Percentiles rank a stretch among this genome's conserved stretches.
Conservation (phyloP, 2,329 filamentous ascomycete genomes). For the Calonectria ilicicola region DNA sequence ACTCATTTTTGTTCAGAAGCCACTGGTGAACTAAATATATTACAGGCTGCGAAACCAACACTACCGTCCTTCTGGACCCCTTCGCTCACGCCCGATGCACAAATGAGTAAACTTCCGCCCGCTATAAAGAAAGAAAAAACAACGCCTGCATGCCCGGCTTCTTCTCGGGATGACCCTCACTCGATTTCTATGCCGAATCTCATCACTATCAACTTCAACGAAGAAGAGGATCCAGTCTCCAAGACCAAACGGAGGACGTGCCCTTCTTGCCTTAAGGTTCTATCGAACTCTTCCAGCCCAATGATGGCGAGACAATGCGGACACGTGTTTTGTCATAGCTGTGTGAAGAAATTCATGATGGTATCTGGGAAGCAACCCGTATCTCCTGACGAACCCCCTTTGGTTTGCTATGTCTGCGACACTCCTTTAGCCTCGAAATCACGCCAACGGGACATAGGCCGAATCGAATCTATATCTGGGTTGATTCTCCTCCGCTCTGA, state of each 20-base stretch:
- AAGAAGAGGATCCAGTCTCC: slow-evolving; percentile 68
- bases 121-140: slow-evolving; percentile 73
- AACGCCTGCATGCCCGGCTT: slow-evolving; percentile 81
- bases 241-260: slow-evolving; percentile 68
- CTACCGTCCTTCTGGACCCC: slow-evolving; percentile 95
- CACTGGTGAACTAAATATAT: slow-evolving; percentile 15
- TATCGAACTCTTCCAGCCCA: slow-evolving; percentile 86
- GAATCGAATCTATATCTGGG: slow-evolving; percentile 74
- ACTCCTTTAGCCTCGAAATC: slow-evolving; percentile 72
- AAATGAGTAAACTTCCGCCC: slow-evolving; percentile 62
- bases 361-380: slow-evolving; percentile 57
- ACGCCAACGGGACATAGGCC: slow-evolving; percentile 54
- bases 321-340: slow-evolving; percentile 89
- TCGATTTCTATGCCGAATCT: slow-evolving; percentile 82
- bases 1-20: neutral
- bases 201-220: slow-evolving; percentile 80
- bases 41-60: slow-evolving; percentile 70
- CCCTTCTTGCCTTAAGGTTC: slow-evolving; percentile 85
- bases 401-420: slow-evolving; percentile 87
- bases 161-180: slow-evolving; percentile 75
- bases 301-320: slow-evolving; percentile 89
- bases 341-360: slow-evolving; percentile 85
- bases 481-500: slow-evolving; percentile 85
- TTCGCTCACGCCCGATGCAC: slow-evolving; percentile 75
- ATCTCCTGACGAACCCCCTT: slow-evolving; percentile 59